Conservation (phyloP, 306 rosid genomes). For the Fragaria ananassa region DNA sequence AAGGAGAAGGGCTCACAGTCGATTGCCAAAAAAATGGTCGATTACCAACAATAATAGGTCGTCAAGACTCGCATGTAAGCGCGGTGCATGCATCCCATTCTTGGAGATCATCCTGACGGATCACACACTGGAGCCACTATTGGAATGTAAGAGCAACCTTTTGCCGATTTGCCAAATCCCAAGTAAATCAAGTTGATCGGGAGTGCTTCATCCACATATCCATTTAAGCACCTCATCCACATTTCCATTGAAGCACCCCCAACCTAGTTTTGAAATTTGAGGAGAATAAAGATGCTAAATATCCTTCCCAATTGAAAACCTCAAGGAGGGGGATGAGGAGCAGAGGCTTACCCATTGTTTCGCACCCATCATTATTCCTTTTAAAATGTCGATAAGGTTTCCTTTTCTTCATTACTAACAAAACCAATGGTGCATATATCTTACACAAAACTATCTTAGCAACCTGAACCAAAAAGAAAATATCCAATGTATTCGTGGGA, state of each 20-base stretch:
- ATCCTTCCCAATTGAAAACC: neutral
- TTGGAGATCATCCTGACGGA: neutral
- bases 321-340: neutral
- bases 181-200: neutral
- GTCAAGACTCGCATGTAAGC: too few relatives aligned
- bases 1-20: neutral
- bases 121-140: neutral
- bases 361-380: neutral
- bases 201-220: neutral
- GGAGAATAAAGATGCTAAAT: neutral
- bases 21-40: too few relatives aligned
- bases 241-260: neutral
- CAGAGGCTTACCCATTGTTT: neutral
- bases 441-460: neutral
- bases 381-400: too few relatives aligned
- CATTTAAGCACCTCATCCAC: neutral
- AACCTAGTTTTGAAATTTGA: too few relatives aligned
- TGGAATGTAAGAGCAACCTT: too few relatives aligned
- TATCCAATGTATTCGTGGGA: neutral
- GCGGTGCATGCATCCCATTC: neutral
- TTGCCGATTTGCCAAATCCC: neutral
- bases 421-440: too few relatives aligned
- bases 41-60: too few relatives aligned
- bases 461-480: neutral
- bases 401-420: too few relatives aligned